Base-by-base conservation (phyloP, 352 stramenopile genomes). In the Globisporangium nagaii region DNA sequence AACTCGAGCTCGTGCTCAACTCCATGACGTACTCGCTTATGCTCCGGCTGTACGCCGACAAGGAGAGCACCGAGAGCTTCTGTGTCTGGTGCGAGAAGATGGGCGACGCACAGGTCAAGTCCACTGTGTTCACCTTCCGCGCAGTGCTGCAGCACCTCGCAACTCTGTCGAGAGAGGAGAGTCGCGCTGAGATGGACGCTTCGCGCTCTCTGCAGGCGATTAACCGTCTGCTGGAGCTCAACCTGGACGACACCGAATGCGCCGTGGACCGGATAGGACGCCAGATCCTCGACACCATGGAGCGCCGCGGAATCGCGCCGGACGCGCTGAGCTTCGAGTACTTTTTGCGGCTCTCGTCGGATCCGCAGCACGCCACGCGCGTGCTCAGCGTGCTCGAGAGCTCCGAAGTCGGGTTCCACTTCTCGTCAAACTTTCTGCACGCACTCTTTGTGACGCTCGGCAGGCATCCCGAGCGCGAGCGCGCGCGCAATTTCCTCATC, bases 21-120 rank as follows among this genome's bases (percentile, higher is more conserved):
- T 79, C 73, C 11, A 88, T 88, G 80, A 88, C 77, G 11, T 88
- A 85, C 49, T 83, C 77, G 43, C 44, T 90, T 25, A 83, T 90
- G 76, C 57, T 90, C 35, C 68, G 73, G 24, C 58, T 90, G 48
- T 87, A 83, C 28, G 75, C 76, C 28, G 67, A 53, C 13, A 63
- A 58, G 28, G 71, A 75, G 22, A 59, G 86, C 53, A 65, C 75
- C 27, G 56, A 67, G n/a, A 65, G 52, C 0, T 84, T 90, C 41
- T 46, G 75, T 34, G 8, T 19, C 4, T 90, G 79, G 79, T 75
- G 63, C 47, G 51, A 58, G 20, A 65, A 68, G 32, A 85, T 88
- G 75, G 62, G 65, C 19, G 25, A 62, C 4, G 68, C 60, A 8
- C 30, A 53, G 12, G 74, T 84, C 7, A 79, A 71, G 35, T 53